Evolutionary conservation across 208 protist species (phyloP), one percentile per base, ranked within the genome.

Genomic region (Leishmania tropica): DNA sequence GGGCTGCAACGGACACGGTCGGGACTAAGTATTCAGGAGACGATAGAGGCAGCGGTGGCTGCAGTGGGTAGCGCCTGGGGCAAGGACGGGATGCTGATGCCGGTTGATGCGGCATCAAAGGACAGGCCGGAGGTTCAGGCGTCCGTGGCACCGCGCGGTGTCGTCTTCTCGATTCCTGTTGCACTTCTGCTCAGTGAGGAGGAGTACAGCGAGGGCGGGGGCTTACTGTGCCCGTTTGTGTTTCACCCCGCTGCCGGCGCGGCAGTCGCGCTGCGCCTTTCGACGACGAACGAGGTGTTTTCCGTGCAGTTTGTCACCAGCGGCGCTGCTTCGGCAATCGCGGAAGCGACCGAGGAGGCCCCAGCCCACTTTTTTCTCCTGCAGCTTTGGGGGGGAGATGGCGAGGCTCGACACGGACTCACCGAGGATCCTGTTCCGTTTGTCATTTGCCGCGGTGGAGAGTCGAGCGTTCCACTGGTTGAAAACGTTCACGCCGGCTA

Each of bases 201-300:
- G 58, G 84, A 89, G 48, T 86, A 80, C 80, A 81, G 72, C 53
- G 79, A 83, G 31, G 62, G 67, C 8, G 54, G 72, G 42, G 77
- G 78, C 10, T 86, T 93, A 75, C 71, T 89, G 51, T 93, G 84
- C 73, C 89, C 86, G 15, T 95, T 96, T 85, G 85, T 90, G 31
- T 94, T 87, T 78, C 79, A 81, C 76, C 81, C 83, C n/a, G 48
- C 68, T 62, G 72, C 91, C 54, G 62, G 74, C 45, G 89, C 93
- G 1, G 88, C 81, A 58, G 86, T 95, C 19, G 90, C 93, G 45
- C 80, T 93, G 48, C 82, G 80, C 0, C 28, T 91, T 8, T 81
- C 58, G 10, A 71, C 79, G 40, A 86, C 68, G 3, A 76, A 81
- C 45, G 78, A 84, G 42, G 47, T 48, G 11, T 78, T 87, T 35